Evolutionary conservation across 768 basidiomycete species (phyloP), one percentile per base, ranked within the genome.

Genomic region (Boletus rex-veris): DNA sequence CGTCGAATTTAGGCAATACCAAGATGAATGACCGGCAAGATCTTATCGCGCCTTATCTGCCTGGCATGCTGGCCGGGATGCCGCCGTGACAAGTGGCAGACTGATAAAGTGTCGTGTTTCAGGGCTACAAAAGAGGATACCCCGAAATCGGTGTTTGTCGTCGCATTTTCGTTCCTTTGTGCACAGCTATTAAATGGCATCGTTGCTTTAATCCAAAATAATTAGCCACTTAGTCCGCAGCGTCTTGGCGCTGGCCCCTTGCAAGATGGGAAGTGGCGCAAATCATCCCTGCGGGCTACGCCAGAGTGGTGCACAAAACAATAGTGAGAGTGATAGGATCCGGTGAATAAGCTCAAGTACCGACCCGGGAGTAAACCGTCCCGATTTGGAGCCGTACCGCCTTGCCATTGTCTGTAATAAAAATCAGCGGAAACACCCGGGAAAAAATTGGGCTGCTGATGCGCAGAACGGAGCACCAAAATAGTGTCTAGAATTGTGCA

Each of bases 351-450:
- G 45, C 41, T 42, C 46, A 49, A 54, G 52, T n/a, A 50, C 61
- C 49, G 51, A 58, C 11, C 33, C 35, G 55, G 36, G 52, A 47
- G 55, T 38, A 52, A 55, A 33, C 33, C 44, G 30, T 43, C 57
- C 54, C 9, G 0, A 48, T 63, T 51, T 39, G 53, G 48, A 46
- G 54, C 46, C 18, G 64, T 53, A 54, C 54, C 30, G 58, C 63
- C 57, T 49, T 51, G 37, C 9, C 45, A 59, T 56, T 63, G 54
- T 59, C 54, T 36, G 53, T 45, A 26, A 54, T 15, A 52, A 52
- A 51, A 33, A 55, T 31, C 16, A 50, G 55, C 48, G 50, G 59
- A 54, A 53, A 51, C 24, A 45, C 18, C 38, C 43, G 51, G 41
- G 33, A 19, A 8, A 45, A 53, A 55, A 50, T 38, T 15, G 19